Evolutionary conservation across 1,284 basidiomycete genomes (phyloP).

Genomic region (Ustilago crameri): DNA sequence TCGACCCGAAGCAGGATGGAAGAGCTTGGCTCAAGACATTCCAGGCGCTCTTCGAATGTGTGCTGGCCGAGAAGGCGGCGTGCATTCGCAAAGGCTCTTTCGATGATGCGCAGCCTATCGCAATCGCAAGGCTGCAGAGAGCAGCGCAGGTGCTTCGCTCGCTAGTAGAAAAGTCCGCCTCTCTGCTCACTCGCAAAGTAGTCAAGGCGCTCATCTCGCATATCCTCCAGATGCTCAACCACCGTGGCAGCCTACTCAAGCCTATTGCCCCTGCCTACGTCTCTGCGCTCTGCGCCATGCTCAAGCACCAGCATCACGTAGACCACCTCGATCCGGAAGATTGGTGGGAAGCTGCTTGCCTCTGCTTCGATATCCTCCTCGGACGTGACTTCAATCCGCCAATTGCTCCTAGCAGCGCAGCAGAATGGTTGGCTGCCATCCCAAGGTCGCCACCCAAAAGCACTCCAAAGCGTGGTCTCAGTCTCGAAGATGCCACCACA

Average conservation of each 20-base stretch:
- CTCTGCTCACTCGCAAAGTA: constrained; percentile 73
- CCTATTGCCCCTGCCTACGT: constrained; percentile 82
- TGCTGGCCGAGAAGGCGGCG: constrained; percentile 75
- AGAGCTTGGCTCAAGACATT: constrained; percentile 77
- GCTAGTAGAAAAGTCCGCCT: constrained; percentile 75
- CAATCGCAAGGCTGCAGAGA: constrained; percentile 75
- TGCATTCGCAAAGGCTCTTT: constrained; percentile 72
- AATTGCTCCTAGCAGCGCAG: neutral
- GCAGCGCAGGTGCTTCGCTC: constrained; percentile 77
- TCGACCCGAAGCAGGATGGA: constrained; percentile 72
- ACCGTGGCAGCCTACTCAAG: constrained; percentile 73
- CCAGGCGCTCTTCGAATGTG: constrained; percentile 77
- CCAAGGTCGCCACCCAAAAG: neutral
- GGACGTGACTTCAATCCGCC: constrained; percentile 29
- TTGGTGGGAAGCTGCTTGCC: constrained; percentile 78
- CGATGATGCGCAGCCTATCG: constrained; percentile 69
- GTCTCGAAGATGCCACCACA: constrained; percentile 49
- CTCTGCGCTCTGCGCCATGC: constrained; percentile 77
- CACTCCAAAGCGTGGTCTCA: constrained; percentile 20
- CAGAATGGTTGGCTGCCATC: constrained; percentile 20
- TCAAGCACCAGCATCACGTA: constrained; percentile 79
- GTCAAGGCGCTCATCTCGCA: constrained; percentile 76
- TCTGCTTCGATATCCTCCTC: constrained; percentile 73
- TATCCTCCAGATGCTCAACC: constrained; percentile 75
- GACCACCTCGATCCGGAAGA: constrained; percentile 76